phyloP scores from a whole-genome alignment of 495 filamentous ascomycete species.

The Penicillium atrosanguineum region DNA sequence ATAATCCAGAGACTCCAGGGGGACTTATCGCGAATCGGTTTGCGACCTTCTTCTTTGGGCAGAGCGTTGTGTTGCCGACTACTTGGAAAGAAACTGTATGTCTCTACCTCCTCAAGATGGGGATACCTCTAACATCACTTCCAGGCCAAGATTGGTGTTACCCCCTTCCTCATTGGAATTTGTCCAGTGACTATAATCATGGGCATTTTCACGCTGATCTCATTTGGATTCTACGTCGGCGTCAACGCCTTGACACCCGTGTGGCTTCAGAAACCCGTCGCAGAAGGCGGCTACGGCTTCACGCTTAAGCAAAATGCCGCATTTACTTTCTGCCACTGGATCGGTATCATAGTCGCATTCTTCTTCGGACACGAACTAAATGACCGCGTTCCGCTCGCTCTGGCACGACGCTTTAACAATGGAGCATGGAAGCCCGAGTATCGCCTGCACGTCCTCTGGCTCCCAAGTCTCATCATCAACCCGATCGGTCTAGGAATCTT shows the following conservation, averaged over 20 bases:
- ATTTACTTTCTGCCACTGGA: conserved; percentile 50
- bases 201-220: conserved; percentile 43
- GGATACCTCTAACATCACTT: neutral
- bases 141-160: conserved; percentile 30
- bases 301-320: conserved; percentile 43
- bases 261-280: conserved; percentile 44
- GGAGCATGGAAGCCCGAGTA: conserved; percentile 53
- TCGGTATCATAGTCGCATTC: conserved; percentile 41
- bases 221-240: conserved; percentile 45
- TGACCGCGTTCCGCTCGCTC: conserved; percentile 44
- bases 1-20: conserved; percentile 18
- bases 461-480: conserved; percentile 42
- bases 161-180: conserved; percentile 42
- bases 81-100: conserved; percentile 31
- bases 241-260: conserved; percentile 31
- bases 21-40: conserved; percentile 36
- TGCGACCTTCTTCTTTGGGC: conserved; percentile 46
- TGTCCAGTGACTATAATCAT: conserved; percentile 43
- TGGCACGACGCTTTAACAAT: conserved; percentile 29
- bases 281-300: conserved; percentile 50
- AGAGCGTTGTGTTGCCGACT: conserved; percentile 26
- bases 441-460: conserved; percentile 46
- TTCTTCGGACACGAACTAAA: conserved; percentile 43
- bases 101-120: neutral
- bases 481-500: conserved; percentile 50